Evolutionary conservation across 2,329 filamentous ascomycete species (phyloP).

Genomic region (Talaromyces sp.): DNA sequence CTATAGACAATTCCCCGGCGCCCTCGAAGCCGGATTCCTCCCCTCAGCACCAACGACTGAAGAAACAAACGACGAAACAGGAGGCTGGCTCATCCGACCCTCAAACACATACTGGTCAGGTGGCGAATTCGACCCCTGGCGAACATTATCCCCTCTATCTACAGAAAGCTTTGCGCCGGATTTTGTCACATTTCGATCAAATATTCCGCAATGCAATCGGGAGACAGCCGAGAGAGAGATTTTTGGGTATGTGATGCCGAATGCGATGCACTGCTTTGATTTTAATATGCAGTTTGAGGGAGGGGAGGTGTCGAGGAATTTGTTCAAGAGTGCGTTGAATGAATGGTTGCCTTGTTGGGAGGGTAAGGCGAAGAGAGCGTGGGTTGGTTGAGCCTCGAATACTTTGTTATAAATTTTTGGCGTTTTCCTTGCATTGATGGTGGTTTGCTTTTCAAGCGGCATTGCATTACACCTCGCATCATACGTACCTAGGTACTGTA

Average conservation of each 20-base stretch:
- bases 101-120: slow-evolving; percentile 53
- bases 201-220: slow-evolving; percentile 47
- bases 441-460: neutral
- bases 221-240: slow-evolving; percentile 38
- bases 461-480: neutral
- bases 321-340: slow-evolving; percentile 41
- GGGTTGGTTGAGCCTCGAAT: slow-evolving; percentile 2
- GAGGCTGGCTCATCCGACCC: slow-evolving; percentile 54
- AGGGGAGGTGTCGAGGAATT: slow-evolving; percentile 39
- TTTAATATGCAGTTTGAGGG: slow-evolving; percentile 37
- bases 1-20: slow-evolving; percentile 50
- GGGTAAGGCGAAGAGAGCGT: slow-evolving; percentile 1
- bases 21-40: slow-evolving; percentile 39
- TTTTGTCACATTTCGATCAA: slow-evolving; percentile 36
- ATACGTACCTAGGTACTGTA: neutral
- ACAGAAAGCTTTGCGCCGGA: slow-evolving; percentile 43
- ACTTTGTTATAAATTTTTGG: too few species aligned
- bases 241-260: slow-evolving; percentile 49
- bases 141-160: slow-evolving; percentile 47
- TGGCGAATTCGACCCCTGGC: slow-evolving; percentile 56
- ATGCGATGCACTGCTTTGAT: slow-evolving; percentile 53
- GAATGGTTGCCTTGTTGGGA: slow-evolving; percentile 50
- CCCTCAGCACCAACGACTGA: slow-evolving; percentile 42
- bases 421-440: neutral
- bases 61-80: slow-evolving; percentile 45